These are phyloP conservation scores for Euphrasia confusa DNA, from an alignment of 257 asterid genomes.

Conservation along the genomic window DNA sequence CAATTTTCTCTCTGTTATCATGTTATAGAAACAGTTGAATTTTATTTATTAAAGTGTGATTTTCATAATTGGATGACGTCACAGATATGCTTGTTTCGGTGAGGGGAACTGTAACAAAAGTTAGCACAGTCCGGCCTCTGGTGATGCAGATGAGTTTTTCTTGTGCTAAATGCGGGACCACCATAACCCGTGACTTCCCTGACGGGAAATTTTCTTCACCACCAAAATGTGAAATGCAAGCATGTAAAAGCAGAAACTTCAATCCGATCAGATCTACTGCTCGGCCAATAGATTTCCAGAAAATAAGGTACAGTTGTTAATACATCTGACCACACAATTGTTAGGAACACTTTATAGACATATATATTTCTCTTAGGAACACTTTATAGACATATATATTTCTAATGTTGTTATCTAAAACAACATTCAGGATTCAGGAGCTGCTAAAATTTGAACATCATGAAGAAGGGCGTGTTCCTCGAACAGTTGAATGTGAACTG, in stretches of 20 bases:
- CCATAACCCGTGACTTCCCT: constrained; percentile 64
- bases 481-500: constrained; percentile 95
- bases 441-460: constrained; percentile 85
- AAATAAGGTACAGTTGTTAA: constrained; percentile 58
- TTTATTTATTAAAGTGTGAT: constrained; percentile 17
- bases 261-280: constrained; percentile 72
- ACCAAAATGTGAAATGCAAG: constrained; percentile 63
- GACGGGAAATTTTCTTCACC: constrained; percentile 96
- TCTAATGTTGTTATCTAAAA: constrained; percentile 1
- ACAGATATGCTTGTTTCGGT: constrained; percentile 86
- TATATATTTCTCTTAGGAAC: background rate
- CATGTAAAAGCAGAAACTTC: constrained; percentile 76
- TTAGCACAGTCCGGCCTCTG: constrained; percentile 82
- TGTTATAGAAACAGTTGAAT: constrained; percentile 24
- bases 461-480: constrained; percentile 94
- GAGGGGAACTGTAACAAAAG: constrained; percentile 81
- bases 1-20: constrained; percentile 14
- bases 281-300: constrained; percentile 75
- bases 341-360: background rate
- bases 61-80: constrained; percentile 21
- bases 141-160: constrained; percentile 81
- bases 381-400: background rate
- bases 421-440: constrained; percentile 69
- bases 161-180: constrained; percentile 81
- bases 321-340: constrained; percentile 12